phyloP scores from a whole-genome alignment of 805 yeast species.

The Wickerhamiella nectarea region DNA sequence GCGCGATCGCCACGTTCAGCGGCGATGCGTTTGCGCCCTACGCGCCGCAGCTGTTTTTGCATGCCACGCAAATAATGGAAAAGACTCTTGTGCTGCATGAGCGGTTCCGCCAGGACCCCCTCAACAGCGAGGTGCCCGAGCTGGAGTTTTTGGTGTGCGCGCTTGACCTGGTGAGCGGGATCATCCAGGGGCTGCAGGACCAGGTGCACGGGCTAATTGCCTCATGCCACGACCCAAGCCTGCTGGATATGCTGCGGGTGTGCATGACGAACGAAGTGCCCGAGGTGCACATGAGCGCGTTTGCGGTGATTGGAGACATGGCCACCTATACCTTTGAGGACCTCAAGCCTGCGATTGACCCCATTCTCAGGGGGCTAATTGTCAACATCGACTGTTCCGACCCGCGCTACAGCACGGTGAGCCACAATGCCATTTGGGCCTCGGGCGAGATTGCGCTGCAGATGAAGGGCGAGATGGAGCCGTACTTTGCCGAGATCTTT shows the following conservation, averaged over 20 bases:
- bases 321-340: constrained; percentile 45
- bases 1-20: constrained; percentile 75
- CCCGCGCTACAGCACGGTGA: constrained; percentile 39
- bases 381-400: constrained; percentile 49
- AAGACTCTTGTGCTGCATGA: constrained; percentile 56
- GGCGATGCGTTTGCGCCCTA: constrained; percentile 78
- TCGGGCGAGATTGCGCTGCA: constrained; percentile 74
- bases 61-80: constrained; percentile 59
- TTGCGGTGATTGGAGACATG: constrained; percentile 82
- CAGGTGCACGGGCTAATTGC: constrained; percentile 44
- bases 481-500: constrained; percentile 42
- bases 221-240: constrained; percentile 24
- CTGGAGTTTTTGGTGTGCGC: constrained; percentile 75
- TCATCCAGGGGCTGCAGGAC: constrained; percentile 73
- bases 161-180: constrained; percentile 79
- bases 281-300: constrained; percentile 89
- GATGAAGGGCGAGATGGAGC: constrained; percentile 30
- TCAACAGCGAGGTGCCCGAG: constrained; percentile 48
- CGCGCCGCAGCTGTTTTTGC: constrained; percentile 71
- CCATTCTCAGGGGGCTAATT: constrained; percentile 34
- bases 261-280: constrained; percentile 63
- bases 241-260: constrained; percentile 49
- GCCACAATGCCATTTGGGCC: constrained; percentile 89
- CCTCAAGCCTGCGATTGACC: constrained; percentile 23
- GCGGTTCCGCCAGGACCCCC: constrained; percentile 49